These are phyloP conservation scores for Pseudogymnoascus sp. DNA, from an alignment of 2,329 filamentous ascomycete species.

Conservation along the genomic window DNA sequence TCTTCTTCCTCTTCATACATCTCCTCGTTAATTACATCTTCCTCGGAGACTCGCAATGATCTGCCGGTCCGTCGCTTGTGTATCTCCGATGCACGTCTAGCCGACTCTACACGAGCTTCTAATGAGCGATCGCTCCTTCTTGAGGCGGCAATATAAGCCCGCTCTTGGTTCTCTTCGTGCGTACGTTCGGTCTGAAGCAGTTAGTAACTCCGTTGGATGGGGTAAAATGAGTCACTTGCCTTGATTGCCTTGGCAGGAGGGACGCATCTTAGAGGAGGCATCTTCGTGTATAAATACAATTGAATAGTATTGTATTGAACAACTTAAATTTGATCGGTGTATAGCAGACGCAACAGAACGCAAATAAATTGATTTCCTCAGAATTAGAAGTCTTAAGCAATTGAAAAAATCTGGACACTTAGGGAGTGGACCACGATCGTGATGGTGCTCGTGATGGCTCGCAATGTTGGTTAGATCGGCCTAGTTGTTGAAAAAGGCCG, in stretches of 20 bases:
- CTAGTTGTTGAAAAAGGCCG: not conserved
- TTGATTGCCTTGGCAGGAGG: constrained; percentile 31
- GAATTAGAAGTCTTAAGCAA: not conserved
- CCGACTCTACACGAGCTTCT: constrained; percentile 82
- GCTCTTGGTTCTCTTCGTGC: constrained; percentile 74
- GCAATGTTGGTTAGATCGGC: not conserved
- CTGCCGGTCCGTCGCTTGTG: constrained; percentile 84
- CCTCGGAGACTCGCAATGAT: constrained; percentile 69
- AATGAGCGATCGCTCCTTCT: constrained; percentile 76
- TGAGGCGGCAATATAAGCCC: constrained; percentile 88
- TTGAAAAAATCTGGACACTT: not conserved
- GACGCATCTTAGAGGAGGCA: constrained; percentile 26
- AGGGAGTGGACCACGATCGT: not conserved
- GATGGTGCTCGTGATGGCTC: not conserved
- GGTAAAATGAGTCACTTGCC: constrained; percentile 15
- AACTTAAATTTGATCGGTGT: not conserved
- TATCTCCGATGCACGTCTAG: constrained; percentile 78
- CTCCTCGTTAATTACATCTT: constrained; percentile 82
- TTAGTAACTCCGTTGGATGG: constrained; percentile 16
- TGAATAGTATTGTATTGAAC: not conserved
- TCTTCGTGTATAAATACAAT: constrained; percentile 11
- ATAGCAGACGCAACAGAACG: not conserved
- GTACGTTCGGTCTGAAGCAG: constrained; percentile 57
- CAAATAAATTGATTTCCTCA: not conserved
- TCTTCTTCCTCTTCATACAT: constrained; percentile 97